Conservation (phyloP, 345 rosid genomes). For the Triadica sebifera region DNA sequence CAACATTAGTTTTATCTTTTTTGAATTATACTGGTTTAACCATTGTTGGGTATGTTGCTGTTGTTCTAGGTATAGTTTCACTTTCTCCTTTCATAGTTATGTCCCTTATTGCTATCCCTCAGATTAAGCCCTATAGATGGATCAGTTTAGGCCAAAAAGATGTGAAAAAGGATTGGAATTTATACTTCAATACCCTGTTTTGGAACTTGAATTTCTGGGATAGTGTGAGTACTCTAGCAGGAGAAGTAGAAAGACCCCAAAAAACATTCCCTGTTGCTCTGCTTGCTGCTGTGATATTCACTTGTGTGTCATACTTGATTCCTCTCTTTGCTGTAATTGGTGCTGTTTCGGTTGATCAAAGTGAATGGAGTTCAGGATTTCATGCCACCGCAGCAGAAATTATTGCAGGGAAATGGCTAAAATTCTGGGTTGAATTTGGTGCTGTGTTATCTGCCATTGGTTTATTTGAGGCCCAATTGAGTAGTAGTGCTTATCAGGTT, state of each 20-base stretch:
- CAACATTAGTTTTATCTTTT: conserved; percentile 50
- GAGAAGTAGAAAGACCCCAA: conserved; percentile 71
- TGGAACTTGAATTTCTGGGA: conserved; percentile 98
- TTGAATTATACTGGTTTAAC: conserved; percentile 67
- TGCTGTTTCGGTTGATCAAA: conserved; percentile 59
- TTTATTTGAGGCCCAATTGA: conserved; percentile 76
- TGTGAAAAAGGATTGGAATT: conserved; percentile 63
- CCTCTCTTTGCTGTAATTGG: conserved; percentile 81
- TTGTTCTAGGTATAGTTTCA: conserved; percentile 63
- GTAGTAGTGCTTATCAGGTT: conserved; percentile 70
- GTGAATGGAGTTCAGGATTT: conserved; percentile 62
- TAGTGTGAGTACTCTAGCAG: conserved; percentile 78
- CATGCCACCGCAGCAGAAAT: conserved; percentile 71
- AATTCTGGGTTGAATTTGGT: conserved; percentile 66
- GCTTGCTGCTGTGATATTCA: conserved; percentile 63
- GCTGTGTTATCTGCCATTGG: conserved; percentile 71
- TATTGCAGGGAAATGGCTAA: conserved; percentile 78
- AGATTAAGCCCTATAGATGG: conserved; percentile 68
- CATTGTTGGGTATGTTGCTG: conserved; percentile 72
- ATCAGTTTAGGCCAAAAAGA: conserved; percentile 59
- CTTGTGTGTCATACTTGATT: conserved; percentile 70
- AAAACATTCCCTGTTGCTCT: conserved; percentile 69
- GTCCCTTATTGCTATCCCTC: conserved; percentile 67
- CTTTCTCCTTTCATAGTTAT: conserved; percentile 69
- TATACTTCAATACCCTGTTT: conserved; percentile 82